phyloP scores from a whole-genome alignment of 2,329 filamentous ascomycete genomes.

The Cucurbitaria berberidis region DNA sequence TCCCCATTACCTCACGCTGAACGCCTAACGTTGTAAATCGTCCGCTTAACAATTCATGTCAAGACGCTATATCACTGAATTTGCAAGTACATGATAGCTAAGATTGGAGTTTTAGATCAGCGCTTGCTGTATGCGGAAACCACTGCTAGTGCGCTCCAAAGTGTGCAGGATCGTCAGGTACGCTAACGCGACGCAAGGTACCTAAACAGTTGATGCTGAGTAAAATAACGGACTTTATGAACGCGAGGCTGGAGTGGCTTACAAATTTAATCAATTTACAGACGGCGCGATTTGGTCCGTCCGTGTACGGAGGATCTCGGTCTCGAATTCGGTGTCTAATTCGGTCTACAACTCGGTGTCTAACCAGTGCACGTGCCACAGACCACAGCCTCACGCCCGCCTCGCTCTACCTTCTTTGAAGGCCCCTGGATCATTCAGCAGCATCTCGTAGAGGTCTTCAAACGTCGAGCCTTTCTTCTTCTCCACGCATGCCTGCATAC shows the following conservation, averaged over 20 bases:
- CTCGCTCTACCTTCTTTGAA: constrained; percentile 17
- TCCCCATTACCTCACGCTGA: not conserved
- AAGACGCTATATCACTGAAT: too few relatives aligned
- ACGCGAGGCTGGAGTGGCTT: not conserved
- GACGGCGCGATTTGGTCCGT: not conserved
- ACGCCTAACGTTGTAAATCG: not conserved
- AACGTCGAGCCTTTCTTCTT: constrained; percentile 15
- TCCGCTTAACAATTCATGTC: not conserved
- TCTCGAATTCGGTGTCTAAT: too few relatives aligned
- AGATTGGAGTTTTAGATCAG: not conserved
- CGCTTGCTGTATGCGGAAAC: not conserved
- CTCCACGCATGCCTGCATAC: constrained; percentile 13
- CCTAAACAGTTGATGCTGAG: not conserved
- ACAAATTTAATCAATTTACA: not conserved
- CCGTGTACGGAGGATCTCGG: too few relatives aligned
- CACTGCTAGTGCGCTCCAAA: not conserved
- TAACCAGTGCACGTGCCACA: too few relatives aligned
- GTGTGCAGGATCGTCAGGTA: not conserved
- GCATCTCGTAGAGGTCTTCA: constrained; percentile 11
- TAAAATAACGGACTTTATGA: not conserved
- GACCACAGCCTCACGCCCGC: not conserved
- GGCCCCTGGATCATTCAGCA: constrained; percentile 52
- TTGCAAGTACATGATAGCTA: not conserved
- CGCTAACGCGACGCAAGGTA: not conserved
- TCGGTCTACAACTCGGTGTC: too few relatives aligned